Evolutionary conservation across 495 filamentous ascomycete species (phyloP), one percentile per base, ranked within the genome.

Genomic region (Collariella sp.): DNA sequence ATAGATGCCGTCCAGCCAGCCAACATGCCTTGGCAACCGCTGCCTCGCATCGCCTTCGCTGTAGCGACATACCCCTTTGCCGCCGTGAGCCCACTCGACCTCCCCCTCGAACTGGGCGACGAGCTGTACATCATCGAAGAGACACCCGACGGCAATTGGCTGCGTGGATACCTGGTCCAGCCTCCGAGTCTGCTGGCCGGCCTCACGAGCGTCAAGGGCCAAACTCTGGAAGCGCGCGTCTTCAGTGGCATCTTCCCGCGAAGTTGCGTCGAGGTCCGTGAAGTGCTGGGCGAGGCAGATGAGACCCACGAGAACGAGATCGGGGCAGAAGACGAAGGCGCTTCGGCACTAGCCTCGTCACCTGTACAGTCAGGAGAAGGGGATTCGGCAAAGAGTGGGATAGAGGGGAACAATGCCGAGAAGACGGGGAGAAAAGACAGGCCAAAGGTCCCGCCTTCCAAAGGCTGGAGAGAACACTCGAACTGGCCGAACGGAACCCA

Each of bases 51-150:
- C 75, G 93, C 90, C 62, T 97, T 96, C 73, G 94, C 91, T 57
- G 86, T 98, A 67, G 91, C 91, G 67, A 87, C 83, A 56, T 91
- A 90, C 67, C 93, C 93, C 29, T 98, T 97, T 72, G 79, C 83
- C 54, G 86, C 93, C 44, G 84, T 86, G 31, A 85, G 82, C 53
- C 83, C 91, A 26, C 88, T 88, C 61, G 93, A 98, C 70, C 83
- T 98, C n/a, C 91, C 93, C 13, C 81, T 98, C 62, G 89, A 98
- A 70, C 84, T 98, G 24, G 93, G 93, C 65, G 93, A 98, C 77
- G 93, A 97, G 70, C 76, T 98, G 48, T 98, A 98, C 71, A 95
- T 98, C 52, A 96, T 98, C 64, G 93, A 98, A 72, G 88, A 96
- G 70, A 91, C 90, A 3, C 70, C 68, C 20, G 79, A 94, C 70